Conservation (phyloP, 2,329 filamentous ascomycete species). For the Pezizomycotina sp. region DNA sequence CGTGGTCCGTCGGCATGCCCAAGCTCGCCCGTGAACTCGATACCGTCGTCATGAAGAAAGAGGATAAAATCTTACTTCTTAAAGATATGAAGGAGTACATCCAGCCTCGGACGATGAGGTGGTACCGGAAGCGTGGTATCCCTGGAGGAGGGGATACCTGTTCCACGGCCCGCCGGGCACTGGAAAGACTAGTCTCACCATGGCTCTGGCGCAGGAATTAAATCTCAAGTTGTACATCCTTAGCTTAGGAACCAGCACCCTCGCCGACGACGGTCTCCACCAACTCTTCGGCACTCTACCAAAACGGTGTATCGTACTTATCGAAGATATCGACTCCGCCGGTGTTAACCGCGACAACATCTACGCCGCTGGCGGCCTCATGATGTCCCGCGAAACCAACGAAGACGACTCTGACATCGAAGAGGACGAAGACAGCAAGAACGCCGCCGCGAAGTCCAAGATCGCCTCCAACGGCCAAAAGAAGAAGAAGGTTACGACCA, state of each 20-base stretch:
- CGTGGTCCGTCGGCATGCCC: constrained; percentile 20
- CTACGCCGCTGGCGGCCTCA: constrained; percentile 2
- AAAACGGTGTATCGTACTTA: constrained; percentile 45
- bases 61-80: constrained; percentile 49
- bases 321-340: constrained; percentile 55
- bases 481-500: constrained; percentile 10
- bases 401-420: constrained; percentile 16
- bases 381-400: constrained; percentile 9
- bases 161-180: constrained; percentile 62
- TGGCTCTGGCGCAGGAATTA: constrained; percentile 49
- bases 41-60: constrained; percentile 55
- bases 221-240: constrained; percentile 51
- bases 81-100: constrained; percentile 64
- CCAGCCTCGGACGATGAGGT: constrained; percentile 49
- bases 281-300: constrained; percentile 45
- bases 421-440: constrained; percentile 6
- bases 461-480: constrained; percentile 1
- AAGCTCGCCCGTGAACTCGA: constrained; percentile 21
- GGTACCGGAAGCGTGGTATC: constrained; percentile 62
- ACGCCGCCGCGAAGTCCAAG: constrained; percentile 6
- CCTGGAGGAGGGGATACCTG: constrained; percentile 59
- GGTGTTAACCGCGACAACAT: constrained; percentile 36
- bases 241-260: constrained; percentile 40
- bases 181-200: constrained; percentile 53
- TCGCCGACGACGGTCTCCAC: constrained; percentile 46